A percentile compares a stretch with the other conserved stretches of the same genome.
These are phyloP conservation scores for Takashimella tepidaria DNA, from an alignment of 1,284 basidiomycete species.

Conservation along the genomic window DNA sequence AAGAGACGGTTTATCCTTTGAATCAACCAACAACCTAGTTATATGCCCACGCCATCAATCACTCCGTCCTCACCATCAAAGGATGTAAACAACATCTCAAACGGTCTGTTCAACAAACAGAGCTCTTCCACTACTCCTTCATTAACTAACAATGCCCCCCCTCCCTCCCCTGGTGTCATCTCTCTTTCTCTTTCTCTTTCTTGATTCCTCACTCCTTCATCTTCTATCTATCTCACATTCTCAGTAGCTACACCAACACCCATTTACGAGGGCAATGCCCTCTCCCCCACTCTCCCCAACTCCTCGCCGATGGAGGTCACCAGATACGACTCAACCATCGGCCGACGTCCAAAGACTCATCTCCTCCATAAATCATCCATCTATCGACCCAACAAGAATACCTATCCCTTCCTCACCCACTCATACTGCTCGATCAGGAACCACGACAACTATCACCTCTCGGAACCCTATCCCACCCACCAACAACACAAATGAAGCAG, in stretches of 20 bases:
- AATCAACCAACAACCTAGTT: neutral
- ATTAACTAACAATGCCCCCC: neutral
- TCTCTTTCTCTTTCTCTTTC: neutral
- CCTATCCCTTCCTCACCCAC: slow-evolving; percentile 24
- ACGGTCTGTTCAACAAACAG: neutral
- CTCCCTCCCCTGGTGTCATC: neutral
- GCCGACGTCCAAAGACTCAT: slow-evolving; percentile 25
- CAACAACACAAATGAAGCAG: neutral
- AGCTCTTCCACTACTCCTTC: neutral
- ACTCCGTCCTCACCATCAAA: neutral
- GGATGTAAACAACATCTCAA: neutral
- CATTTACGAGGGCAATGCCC: slow-evolving; percentile 7
- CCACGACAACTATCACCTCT: neutral
- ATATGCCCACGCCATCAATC: neutral
- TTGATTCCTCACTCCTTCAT: neutral
- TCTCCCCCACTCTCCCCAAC: slow-evolving; percentile 38
- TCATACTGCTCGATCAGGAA: neutral
- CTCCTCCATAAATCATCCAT: neutral
- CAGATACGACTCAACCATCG: slow-evolving; percentile 16
- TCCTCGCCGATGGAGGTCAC: slow-evolving; percentile 33
- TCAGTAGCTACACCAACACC: neutral
- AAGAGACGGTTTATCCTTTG: neutral
- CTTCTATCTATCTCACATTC: neutral
- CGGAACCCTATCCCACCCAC: neutral
- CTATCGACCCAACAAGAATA: no score